phyloP scores from a whole-genome alignment of 2,329 filamentous ascomycete species.

The Penicillium sp. region DNA sequence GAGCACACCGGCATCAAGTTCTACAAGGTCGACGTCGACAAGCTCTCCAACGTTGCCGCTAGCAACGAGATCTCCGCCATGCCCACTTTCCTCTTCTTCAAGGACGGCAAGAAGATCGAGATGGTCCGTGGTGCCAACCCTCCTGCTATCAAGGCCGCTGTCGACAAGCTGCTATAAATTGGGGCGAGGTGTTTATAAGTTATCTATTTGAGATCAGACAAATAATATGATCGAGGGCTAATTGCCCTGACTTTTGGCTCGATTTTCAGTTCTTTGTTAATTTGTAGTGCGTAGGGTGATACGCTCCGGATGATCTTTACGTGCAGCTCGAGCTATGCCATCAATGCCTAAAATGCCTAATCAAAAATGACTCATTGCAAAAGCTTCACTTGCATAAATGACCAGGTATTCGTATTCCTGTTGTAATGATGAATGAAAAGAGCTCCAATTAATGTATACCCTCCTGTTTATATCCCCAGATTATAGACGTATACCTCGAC shows the following conservation, averaged over 20 bases:
- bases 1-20: constrained; percentile 62
- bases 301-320: no score
- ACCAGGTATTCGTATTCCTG: not conserved
- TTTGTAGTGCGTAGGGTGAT: not conserved
- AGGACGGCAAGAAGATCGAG: constrained; percentile 65
- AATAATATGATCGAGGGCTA: not conserved
- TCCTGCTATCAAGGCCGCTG: constrained; percentile 52
- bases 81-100: constrained; percentile 86
- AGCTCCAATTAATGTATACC: not conserved
- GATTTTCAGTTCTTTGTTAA: not conserved
- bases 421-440: not conserved
- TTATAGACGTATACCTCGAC: not conserved
- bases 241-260: not conserved
- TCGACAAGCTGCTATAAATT: constrained; percentile 25
- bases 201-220: not conserved
- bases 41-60: constrained; percentile 66
- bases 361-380: not conserved
- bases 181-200: not conserved
- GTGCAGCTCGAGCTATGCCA: no score
- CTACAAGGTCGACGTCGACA: constrained; percentile 87
- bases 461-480: not conserved
- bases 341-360: no score
- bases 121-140: constrained; percentile 79
- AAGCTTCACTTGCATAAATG: not conserved
- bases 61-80: constrained; percentile 81